Conservation (phyloP, 371 early-diverging fungal species). For the Circinella minor region DNA sequence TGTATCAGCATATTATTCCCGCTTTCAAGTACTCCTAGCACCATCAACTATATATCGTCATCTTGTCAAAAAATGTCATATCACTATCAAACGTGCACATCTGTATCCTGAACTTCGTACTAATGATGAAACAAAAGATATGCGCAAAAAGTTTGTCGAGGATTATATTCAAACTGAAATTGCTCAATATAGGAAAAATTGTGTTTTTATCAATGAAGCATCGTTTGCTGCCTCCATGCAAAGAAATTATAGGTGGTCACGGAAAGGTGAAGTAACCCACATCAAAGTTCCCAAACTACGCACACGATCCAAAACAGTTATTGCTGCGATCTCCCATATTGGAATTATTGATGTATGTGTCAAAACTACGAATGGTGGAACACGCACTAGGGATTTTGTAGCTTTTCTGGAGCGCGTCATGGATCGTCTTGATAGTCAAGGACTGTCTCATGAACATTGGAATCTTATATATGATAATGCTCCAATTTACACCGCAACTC, state of each 20-base stretch:
- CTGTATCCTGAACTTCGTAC: constrained; percentile 3
- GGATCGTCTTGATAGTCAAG: constrained; percentile 7
- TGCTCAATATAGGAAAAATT: background rate
- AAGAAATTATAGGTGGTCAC: constrained; percentile 5
- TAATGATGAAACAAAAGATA: background rate
- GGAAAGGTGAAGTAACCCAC: background rate
- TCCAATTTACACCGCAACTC: constrained; percentile 10
- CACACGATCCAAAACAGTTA: constrained; percentile 1
- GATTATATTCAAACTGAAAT: background rate
- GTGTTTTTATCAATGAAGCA: constrained; percentile 16
- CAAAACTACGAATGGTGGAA: background rate
- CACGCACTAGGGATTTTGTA: background rate
- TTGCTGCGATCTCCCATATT: constrained; percentile 6
- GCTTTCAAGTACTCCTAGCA: background rate
- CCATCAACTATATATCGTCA: background rate
- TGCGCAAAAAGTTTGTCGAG: background rate
- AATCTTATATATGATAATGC: constrained; percentile 17
- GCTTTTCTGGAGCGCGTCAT: constrained; percentile 5
- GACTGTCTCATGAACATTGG: background rate
- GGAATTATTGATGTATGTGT: background rate
- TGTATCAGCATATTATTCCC: background rate
- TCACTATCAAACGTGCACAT: background rate
- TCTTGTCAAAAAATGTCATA: background rate
- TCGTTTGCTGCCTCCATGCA: constrained; percentile 3
- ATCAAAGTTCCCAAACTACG: constrained; percentile 4